Conservation (phyloP, 768 basidiomycete genomes). For the Boletellus sp. region DNA sequence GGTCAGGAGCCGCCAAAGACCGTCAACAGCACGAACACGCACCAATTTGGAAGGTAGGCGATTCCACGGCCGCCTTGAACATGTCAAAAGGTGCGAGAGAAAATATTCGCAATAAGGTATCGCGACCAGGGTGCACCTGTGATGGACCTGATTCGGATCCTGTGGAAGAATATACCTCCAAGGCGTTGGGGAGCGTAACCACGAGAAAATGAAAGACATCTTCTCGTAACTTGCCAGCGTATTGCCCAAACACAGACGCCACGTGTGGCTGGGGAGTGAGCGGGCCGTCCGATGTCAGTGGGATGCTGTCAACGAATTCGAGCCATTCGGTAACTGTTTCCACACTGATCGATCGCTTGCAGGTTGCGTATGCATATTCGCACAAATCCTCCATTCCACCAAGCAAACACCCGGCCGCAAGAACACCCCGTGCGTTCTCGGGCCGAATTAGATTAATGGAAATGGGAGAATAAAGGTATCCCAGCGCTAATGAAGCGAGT, state of each 20-base stretch:
- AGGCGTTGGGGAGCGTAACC: conserved; percentile 63
- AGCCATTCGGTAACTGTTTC: conserved; percentile 77
- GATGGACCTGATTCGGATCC: conserved; percentile 37
- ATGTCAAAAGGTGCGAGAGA: conserved; percentile 82
- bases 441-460: conserved; percentile 66
- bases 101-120: conserved; percentile 70
- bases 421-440: conserved; percentile 78
- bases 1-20: conserved; percentile 7
- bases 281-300: conserved; percentile 47
- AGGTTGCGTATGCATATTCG: conserved; percentile 72
- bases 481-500: conserved; percentile 50
- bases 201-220: conserved; percentile 79
- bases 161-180: conserved; percentile 50
- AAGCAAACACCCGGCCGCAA: conserved; percentile 80
- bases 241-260: conserved; percentile 68
- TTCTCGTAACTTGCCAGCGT: conserved; percentile 70
- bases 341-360: conserved; percentile 70
- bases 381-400: conserved; percentile 87
- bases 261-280: conserved; percentile 41
- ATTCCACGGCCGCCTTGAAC: conserved; percentile 80
- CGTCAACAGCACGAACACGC: conserved; percentile 20
- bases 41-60: conserved; percentile 79
- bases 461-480: conserved; percentile 74
- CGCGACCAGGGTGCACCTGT: conserved; percentile 47
- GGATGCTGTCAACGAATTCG: conserved; percentile 63